Base-by-base conservation (phyloP, 1,139 yeast genomes). In the Saccharomycopsis hybrid region DNA sequence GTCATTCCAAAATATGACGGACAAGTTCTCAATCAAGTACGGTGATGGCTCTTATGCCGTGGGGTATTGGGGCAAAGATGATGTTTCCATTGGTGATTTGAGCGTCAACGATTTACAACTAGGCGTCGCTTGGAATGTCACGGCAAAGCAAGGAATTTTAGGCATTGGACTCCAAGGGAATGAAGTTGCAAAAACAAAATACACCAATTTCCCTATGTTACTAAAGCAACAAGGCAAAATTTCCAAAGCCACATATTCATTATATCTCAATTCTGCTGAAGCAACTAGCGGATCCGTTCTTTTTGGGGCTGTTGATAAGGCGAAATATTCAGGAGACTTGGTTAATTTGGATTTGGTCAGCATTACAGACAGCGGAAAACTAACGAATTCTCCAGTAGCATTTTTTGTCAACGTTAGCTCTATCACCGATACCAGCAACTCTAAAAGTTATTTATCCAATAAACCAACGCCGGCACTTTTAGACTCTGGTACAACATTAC, bases 401-500 rank as follows among this genome's bases (percentile, higher is more conserved):
- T 52, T 52, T 35, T 52, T 49, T 28, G 53, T 52, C 5, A 28
- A 43, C 25, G 38, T 53, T 24, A 37, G 46, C 36, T 29, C 41
- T 42, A 46, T 52, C 24, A 27, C 33, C 24, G 39, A 71, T 73
- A 29, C 57, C 63, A 56, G 65, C 58, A 45, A 55, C 60, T 1
- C 54, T 59, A 13, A 55, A 59, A 11, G 52, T 58, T 27, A 57
- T 55, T 46, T 74, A 66, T 67, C 77, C 1, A 33, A 58, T 2
- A 55, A 57, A 29, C 56, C 60, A 3, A 60, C 61, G 46, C 60
- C 66, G 5, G 85, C 81, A 2, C 62, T 80, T 42, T 64, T 84
- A 43, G 92, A 84, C 63, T 76, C 87, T 1, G 92, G 92, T 43
- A 76, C 89, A 3, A 78, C 89, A 1, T 64, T 78, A 45, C 70